These are phyloP conservation scores for Piloderma croceum DNA, from an alignment of 768 basidiomycete genomes.

Conservation along the genomic window DNA sequence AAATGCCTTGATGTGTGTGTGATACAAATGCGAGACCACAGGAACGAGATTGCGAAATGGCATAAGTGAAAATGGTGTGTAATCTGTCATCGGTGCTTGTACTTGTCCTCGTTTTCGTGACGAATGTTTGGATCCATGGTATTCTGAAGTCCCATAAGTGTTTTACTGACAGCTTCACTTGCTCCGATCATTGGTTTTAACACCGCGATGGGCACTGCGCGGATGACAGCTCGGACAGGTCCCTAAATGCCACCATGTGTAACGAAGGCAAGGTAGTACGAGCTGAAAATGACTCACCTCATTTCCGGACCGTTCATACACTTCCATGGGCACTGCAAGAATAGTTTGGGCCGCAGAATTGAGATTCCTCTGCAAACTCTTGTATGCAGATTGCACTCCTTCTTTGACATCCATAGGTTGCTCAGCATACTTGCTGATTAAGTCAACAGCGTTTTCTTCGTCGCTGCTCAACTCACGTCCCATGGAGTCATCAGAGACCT, in stretches of 20 bases:
- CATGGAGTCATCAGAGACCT: slow-evolving; percentile 18
- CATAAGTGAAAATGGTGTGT: slow-evolving; percentile 1
- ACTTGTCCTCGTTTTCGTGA: slow-evolving; percentile 87
- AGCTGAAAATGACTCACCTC: slow-evolving; percentile 50
- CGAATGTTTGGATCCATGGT: slow-evolving; percentile 81
- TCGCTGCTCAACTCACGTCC: slow-evolving; percentile 26
- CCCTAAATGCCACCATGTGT: slow-evolving; percentile 48
- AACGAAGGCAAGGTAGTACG: neutral
- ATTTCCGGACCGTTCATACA: slow-evolving; percentile 89
- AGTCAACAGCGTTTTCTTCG: slow-evolving; percentile 44
- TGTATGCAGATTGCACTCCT: slow-evolving; percentile 89
- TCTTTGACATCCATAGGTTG: slow-evolving; percentile 82
- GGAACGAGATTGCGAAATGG: neutral
- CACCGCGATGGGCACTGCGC: slow-evolving; percentile 96
- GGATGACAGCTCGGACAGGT: slow-evolving; percentile 86
- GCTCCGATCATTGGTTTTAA: slow-evolving; percentile 98
- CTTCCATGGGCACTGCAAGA: slow-evolving; percentile 97
- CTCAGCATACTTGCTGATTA: slow-evolving; percentile 86
- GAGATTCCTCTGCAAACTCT: slow-evolving; percentile 78
- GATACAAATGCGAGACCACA: slow-evolving; percentile 7
- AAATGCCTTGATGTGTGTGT: slow-evolving; percentile 3
- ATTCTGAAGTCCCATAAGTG: slow-evolving; percentile 88
- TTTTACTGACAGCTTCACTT: slow-evolving; percentile 94
- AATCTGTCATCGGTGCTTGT: slow-evolving; percentile 64
- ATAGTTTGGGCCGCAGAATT: slow-evolving; percentile 97